Percentiles rank a stretch among this genome's conserved stretches.
phyloP scores from a whole-genome alignment of 2,329 filamentous ascomycete species.

The Alternaria consortialis region DNA sequence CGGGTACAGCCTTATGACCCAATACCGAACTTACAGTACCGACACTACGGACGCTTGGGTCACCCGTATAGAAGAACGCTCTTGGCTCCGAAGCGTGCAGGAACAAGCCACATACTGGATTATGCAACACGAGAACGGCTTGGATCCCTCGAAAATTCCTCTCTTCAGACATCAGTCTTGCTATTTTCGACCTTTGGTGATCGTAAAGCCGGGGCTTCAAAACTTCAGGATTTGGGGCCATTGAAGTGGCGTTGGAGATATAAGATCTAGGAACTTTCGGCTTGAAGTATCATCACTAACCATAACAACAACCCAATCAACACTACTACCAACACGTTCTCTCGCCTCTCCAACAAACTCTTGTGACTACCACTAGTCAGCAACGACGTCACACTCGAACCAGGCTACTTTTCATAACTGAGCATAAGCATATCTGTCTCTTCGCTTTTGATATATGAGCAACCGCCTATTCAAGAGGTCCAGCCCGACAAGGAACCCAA shows the following conservation, averaged over 20 bases:
- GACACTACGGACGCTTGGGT: slow-evolving; percentile 12
- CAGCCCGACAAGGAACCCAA: slow-evolving; percentile 38
- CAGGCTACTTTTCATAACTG: not conserved
- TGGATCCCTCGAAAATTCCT: slow-evolving; percentile 31
- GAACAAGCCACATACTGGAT: slow-evolving; percentile 33
- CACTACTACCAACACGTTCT: slow-evolving; percentile 11
- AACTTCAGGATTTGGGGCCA: slow-evolving; percentile 21
- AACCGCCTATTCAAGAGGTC: slow-evolving; percentile 25
- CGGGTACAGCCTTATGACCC: slow-evolving; percentile 22
- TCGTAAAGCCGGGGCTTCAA: slow-evolving; percentile 20
- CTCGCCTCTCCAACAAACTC: not conserved
- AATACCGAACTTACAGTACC: slow-evolving; percentile 24
- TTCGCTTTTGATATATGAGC: slow-evolving; percentile 32
- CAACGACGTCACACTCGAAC: slow-evolving; percentile 11
- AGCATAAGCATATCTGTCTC: slow-evolving; percentile 9
- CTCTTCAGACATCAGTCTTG: slow-evolving; percentile 28
- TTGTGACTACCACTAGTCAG: slow-evolving; percentile 5
- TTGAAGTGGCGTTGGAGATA: slow-evolving; percentile 24
- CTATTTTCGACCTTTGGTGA: slow-evolving; percentile 36
- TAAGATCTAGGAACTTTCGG: slow-evolving; percentile 31
- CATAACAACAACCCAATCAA: slow-evolving; percentile 13
- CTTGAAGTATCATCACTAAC: slow-evolving; percentile 19
- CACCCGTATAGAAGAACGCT: slow-evolving; percentile 26
- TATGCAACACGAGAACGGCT: slow-evolving; percentile 38
- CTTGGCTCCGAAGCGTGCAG: slow-evolving; percentile 27